These are phyloP conservation scores for Polychytrium aggregatum DNA, from an alignment of 192 early-diverging fungal genomes.

Conservation along the genomic window DNA sequence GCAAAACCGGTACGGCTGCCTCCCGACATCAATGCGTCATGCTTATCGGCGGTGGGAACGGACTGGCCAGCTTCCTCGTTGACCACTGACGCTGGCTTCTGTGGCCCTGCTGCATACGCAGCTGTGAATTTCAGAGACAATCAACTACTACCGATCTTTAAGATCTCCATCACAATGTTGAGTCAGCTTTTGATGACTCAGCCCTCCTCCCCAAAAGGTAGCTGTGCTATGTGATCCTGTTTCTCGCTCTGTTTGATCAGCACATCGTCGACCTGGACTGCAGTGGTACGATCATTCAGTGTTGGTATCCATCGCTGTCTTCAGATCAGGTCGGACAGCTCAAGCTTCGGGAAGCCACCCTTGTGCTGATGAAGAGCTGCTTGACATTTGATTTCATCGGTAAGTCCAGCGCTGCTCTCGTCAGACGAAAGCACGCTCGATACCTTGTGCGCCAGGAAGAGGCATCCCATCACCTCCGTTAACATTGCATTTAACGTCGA, in stretches of 20 bases:
- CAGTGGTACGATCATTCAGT: conserved; percentile 19
- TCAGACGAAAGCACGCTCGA: no score
- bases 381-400: conserved; percentile 77
- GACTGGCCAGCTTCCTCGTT: no score
- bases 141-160: conserved; percentile 46
- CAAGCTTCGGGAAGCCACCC: conserved; percentile 29
- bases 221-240: no score
- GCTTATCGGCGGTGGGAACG: background rate
- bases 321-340: background rate
- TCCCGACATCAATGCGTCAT: background rate
- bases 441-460: no score
- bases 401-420: conserved; percentile 26
- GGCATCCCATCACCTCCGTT: no score
- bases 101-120: conserved; percentile 6
- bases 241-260: no score
- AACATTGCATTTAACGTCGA: no score
- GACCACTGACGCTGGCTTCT: no score
- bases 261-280: no score
- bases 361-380: conserved; percentile 56
- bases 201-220: no score
- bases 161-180: conserved; percentile 30
- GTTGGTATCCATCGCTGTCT: background rate
- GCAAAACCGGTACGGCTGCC: conserved; percentile 49
- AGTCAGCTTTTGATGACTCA: no score
- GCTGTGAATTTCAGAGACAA: conserved; percentile 34